A percentile compares a stretch with the other conserved stretches of the same genome.
These are phyloP conservation scores for Arxiozyma slooffiae DNA, from an alignment of 1,139 yeast species.

Conservation along the genomic window DNA sequence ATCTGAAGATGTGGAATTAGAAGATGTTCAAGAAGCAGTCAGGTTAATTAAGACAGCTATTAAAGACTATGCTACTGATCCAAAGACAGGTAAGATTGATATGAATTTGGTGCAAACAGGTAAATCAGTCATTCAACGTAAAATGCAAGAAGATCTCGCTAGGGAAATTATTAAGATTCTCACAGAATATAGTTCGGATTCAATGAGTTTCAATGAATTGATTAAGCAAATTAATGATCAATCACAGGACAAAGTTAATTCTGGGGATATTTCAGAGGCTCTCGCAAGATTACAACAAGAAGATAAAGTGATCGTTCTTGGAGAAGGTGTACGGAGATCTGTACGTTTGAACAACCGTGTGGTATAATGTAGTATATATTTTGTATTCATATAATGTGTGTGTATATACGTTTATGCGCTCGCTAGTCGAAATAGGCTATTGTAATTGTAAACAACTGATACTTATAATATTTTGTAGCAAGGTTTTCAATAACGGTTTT, in stretches of 20 bases:
- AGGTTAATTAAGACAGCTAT: conserved; percentile 86
- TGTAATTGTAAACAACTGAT: not conserved
- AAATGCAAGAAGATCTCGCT: conserved; percentile 62
- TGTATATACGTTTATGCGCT: not conserved
- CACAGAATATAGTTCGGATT: conserved; percentile 29
- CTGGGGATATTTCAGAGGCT: conserved; percentile 58
- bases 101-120: conserved; percentile 97
- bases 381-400: not conserved
- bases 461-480: too few species aligned
- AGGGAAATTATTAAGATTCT: conserved; percentile 46
- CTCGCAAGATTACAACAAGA: conserved; percentile 65
- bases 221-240: conserved; percentile 58
- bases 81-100: conserved; percentile 90
- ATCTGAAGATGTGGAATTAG: conserved; percentile 55
- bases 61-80: conserved; percentile 97
- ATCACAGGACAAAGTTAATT: conserved; percentile 59
- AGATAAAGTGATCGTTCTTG: conserved; percentile 60
- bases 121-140: conserved; percentile 79
- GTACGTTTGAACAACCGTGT: conserved; percentile 38
- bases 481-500: too few species aligned
- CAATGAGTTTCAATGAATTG: conserved; percentile 54
- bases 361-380: not conserved
- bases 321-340: conserved; percentile 64
- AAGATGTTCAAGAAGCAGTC: conserved; percentile 91
- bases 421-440: not conserved